phyloP scores from a whole-genome alignment of 2,329 filamentous ascomycete genomes.

The Bipolaris bicolor region DNA sequence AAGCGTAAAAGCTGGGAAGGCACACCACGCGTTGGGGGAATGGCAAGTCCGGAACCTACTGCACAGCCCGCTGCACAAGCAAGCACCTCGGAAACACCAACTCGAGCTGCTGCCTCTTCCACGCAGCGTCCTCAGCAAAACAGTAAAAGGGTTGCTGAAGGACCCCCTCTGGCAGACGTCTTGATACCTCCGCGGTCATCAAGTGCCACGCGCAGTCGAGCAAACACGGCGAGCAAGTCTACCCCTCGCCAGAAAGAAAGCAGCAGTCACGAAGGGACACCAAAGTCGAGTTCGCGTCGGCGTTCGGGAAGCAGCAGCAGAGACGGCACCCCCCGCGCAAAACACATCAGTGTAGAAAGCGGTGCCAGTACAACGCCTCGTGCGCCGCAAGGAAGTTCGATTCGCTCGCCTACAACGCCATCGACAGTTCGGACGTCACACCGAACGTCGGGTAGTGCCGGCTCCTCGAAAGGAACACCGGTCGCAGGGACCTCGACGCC shows the following conservation, averaged over 20 bases:
- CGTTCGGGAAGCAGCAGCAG: conserved; percentile 36
- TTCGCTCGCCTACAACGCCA: conserved; percentile 42
- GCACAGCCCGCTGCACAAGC: conserved; percentile 24
- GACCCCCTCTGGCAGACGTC: conserved; percentile 30
- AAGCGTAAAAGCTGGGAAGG: conserved; percentile 62
- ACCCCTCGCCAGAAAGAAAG: conserved; percentile 28
- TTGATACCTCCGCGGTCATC: conserved; percentile 28
- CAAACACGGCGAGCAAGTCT: conserved; percentile 36
- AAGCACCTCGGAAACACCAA: conserved; percentile 13
- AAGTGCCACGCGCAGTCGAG: conserved; percentile 34
- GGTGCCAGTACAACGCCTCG: conserved; percentile 43
- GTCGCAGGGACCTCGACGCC: conserved; percentile 33
- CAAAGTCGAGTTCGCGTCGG: conserved; percentile 34
- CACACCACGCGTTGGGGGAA: conserved; percentile 43
- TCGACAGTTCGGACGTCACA: conserved; percentile 41
- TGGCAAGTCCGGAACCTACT: conserved; percentile 39
- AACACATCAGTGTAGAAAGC: conserved; percentile 39
- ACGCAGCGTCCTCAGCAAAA: conserved; percentile 33
- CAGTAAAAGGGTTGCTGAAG: conserved; percentile 34
- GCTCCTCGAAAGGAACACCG: conserved; percentile 38
- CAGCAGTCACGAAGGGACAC: conserved; percentile 36
- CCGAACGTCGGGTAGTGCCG: conserved; percentile 33
- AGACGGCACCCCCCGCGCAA: conserved; percentile 41
- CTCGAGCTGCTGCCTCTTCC: conserved; percentile 15
- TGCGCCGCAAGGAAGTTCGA: conserved; percentile 36